Conservation (phyloP, 73 alveolate genomes). For the Durusdinium trenchii region DNA sequence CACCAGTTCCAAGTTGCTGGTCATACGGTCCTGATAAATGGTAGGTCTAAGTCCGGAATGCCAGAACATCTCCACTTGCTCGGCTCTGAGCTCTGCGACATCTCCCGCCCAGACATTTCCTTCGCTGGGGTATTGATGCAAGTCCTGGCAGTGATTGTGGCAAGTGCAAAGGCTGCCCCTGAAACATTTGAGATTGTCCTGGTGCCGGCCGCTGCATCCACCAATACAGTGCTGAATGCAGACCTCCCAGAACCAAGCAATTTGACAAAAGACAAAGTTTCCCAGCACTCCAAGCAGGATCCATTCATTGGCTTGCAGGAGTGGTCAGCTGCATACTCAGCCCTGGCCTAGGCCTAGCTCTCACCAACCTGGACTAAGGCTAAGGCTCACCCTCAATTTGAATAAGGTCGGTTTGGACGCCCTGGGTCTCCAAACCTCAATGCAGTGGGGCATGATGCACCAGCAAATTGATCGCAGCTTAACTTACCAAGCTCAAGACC, state of each 20-base stretch:
- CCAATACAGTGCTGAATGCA: constrained; percentile 75
- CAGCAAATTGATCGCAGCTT: background rate
- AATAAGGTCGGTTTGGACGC: constrained; percentile 16
- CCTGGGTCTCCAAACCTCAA: background rate
- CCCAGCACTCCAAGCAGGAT: background rate
- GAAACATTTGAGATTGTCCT: constrained; percentile 11
- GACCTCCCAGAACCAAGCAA: constrained; percentile 25
- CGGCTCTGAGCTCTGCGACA: background rate
- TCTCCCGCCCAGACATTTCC: constrained; percentile 53
- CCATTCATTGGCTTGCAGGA: background rate
- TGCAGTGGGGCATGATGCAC: background rate
- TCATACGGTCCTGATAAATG: too few species aligned
- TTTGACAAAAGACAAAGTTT: background rate
- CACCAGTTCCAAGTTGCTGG: too few species aligned
- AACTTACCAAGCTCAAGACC: background rate
- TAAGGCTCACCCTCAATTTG: background rate
- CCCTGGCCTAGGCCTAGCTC: background rate
- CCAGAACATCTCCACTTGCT: background rate
- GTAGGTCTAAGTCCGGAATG: too few species aligned
- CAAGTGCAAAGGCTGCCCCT: background rate
- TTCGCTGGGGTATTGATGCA: constrained; percentile 65
- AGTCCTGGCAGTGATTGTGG: constrained; percentile 34
- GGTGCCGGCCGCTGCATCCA: constrained; percentile 41
- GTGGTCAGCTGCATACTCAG: background rate
- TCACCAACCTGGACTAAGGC: background rate